Conservation (phyloP, 2,329 filamentous ascomycete species). For the Magnaporthiopsis incrustans region DNA sequence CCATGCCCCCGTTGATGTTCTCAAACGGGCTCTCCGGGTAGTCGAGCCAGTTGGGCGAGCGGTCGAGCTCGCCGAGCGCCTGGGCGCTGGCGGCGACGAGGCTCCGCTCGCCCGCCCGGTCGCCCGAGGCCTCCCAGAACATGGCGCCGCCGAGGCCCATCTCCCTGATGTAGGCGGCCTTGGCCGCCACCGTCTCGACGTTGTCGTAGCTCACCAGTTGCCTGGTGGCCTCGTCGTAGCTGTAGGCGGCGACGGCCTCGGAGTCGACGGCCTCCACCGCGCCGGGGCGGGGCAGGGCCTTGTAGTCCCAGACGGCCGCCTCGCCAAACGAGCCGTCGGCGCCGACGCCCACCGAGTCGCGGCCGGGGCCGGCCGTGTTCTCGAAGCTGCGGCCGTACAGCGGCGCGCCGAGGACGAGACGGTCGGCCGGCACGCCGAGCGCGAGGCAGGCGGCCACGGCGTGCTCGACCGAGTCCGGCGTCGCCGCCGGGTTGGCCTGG, state of each 20-base stretch:
- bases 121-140: conserved; percentile 78
- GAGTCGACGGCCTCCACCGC: conserved; percentile 50
- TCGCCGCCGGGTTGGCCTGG: conserved; percentile 43
- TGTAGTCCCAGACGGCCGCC: conserved; percentile 72
- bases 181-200: conserved; percentile 48
- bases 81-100: conserved; percentile 45
- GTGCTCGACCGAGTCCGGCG: conserved; percentile 60
- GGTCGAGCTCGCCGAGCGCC: conserved; percentile 36
- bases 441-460: conserved; percentile 59
- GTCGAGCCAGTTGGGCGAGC: conserved; percentile 38
- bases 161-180: conserved; percentile 56
- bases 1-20: conserved; percentile 37
- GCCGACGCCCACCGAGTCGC: conserved; percentile 55
- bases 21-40: conserved; percentile 48
- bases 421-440: conserved; percentile 52
- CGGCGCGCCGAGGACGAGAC: conserved; percentile 72
- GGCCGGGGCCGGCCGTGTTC: conserved; percentile 56
- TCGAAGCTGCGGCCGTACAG: conserved; percentile 69
- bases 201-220: conserved; percentile 69
- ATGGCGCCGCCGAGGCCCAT: conserved; percentile 65
- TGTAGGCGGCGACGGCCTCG: conserved; percentile 57
- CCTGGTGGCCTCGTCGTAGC: conserved; percentile 51
- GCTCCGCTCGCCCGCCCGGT: conserved; percentile 50
- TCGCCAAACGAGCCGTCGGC: conserved; percentile 56
- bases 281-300: conserved; percentile 58